These are phyloP conservation scores for Sporobolomyces roseus DNA, from an alignment of 768 basidiomycete genomes.

Conservation along the genomic window DNA sequence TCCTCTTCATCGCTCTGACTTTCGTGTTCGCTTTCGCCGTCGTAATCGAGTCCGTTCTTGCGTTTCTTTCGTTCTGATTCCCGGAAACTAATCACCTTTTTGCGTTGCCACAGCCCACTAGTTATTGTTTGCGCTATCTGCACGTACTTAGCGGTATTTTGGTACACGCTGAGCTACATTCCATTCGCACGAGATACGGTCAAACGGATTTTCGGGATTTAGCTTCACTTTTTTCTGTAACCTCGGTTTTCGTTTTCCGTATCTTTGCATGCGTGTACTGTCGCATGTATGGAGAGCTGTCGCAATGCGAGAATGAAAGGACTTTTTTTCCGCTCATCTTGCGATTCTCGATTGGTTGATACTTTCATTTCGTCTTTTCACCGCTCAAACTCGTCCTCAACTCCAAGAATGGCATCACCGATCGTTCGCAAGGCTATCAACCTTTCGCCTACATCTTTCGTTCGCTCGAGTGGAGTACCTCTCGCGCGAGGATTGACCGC, in stretches of 20 bases:
- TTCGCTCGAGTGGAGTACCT: conserved; percentile 75
- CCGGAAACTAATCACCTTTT: background rate
- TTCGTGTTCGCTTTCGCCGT: conserved; percentile 38
- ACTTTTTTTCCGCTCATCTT: too few species aligned
- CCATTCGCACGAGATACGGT: conserved; percentile 31
- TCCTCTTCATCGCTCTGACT: conserved; percentile 13
- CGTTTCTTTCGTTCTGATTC: background rate
- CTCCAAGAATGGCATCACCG: conserved; percentile 30
- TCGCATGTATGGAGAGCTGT: too few species aligned
- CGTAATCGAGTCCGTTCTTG: conserved; percentile 21
- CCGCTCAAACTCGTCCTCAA: background rate
- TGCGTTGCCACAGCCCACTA: conserved; percentile 22
- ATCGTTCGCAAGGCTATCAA: conserved; percentile 61
- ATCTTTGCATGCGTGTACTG: too few species aligned
- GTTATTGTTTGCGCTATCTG: conserved; percentile 34
- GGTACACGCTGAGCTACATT: conserved; percentile 28
- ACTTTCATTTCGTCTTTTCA: too few species aligned
- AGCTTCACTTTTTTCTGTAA: background rate
- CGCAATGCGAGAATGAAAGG: too few species aligned
- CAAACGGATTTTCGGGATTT: conserved; percentile 11
- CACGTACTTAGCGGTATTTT: conserved; percentile 27
- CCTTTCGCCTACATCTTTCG: conserved; percentile 73
- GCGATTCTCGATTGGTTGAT: too few species aligned
- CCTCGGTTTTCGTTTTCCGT: background rate
- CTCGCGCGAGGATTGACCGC: conserved; percentile 60